Evolutionary conservation across 2,329 filamentous ascomycete genomes (phyloP).

Genomic region (Chalara sp.): DNA sequence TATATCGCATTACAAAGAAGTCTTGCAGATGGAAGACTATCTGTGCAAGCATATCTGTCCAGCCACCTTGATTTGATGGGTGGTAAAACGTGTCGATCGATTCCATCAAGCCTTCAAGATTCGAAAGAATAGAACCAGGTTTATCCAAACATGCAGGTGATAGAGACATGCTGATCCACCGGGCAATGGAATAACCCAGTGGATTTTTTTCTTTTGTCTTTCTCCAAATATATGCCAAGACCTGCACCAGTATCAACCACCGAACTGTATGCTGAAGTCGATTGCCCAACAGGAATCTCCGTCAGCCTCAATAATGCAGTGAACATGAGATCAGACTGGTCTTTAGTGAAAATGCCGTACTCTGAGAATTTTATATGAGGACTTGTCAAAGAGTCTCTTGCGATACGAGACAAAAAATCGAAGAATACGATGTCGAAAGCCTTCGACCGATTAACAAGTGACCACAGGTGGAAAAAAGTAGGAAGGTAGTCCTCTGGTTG

Average conservation of each 20-base stretch:
- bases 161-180: constrained; percentile 88
- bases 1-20: constrained; percentile 97
- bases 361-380: constrained; percentile 73
- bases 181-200: constrained; percentile 81
- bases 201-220: constrained; percentile 91
- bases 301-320: constrained; percentile 83
- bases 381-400: constrained; percentile 74
- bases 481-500: constrained; percentile 84
- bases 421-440: constrained; percentile 80
- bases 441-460: constrained; percentile 83
- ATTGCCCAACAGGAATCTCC: constrained; percentile 94
- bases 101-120: constrained; percentile 85
- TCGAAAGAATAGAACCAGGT: constrained; percentile 74
- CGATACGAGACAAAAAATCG: constrained; percentile 81
- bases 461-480: constrained; percentile 96
- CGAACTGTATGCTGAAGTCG: constrained; percentile 81
- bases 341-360: constrained; percentile 84
- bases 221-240: constrained; percentile 78
- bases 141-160: constrained; percentile 75
- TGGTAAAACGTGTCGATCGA: constrained; percentile 98
- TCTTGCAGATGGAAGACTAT: constrained; percentile 89
- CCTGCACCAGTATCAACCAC: constrained; percentile 78
- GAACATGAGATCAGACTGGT: constrained; percentile 89
- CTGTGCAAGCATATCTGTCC: constrained; percentile 86
- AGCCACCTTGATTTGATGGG: constrained; percentile 87